These are phyloP conservation scores for Cryphonectria radicalis DNA, from an alignment of 2,329 filamentous ascomycete species.

Conservation along the genomic window DNA sequence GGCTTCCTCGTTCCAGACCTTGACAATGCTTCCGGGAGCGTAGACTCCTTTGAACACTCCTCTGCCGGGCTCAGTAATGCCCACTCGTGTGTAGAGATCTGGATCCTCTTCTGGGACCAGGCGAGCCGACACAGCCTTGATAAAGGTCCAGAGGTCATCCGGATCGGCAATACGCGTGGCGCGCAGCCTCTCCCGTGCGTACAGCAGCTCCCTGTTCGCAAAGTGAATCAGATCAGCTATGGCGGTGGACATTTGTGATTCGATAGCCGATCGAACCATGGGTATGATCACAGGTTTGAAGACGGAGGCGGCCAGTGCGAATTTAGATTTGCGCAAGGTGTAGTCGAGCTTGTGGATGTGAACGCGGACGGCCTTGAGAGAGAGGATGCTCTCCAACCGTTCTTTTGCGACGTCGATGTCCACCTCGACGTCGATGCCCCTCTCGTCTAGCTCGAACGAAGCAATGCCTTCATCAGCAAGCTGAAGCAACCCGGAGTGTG, in stretches of 20 bases:
- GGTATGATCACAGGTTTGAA: constrained; percentile 84
- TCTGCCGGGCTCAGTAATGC: constrained; percentile 59
- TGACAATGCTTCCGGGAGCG: constrained; percentile 85
- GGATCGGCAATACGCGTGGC: constrained; percentile 84
- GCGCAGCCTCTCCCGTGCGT: constrained; percentile 81
- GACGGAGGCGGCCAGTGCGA: constrained; percentile 79
- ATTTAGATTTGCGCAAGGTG: constrained; percentile 72
- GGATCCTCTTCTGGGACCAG: constrained; percentile 74
- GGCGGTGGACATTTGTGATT: constrained; percentile 74
- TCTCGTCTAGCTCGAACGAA: constrained; percentile 82
- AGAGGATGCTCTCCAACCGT: constrained; percentile 78
- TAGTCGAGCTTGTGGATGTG: constrained; percentile 88
- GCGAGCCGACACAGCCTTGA: constrained; percentile 79
- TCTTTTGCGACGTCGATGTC: constrained; percentile 84
- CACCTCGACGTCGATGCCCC: constrained; percentile 83
- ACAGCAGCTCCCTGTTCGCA: constrained; percentile 84
- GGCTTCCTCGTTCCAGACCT: constrained; percentile 86
- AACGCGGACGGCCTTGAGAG: constrained; percentile 75
- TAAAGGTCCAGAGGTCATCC: constrained; percentile 77
- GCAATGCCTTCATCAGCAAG: constrained; percentile 84
- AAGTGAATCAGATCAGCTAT: constrained; percentile 72
- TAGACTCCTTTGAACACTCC: constrained; percentile 82
- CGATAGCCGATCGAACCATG: constrained; percentile 76
- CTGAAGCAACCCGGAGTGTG: constrained; percentile 75
- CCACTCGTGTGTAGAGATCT: constrained; percentile 75